Evolutionary conservation across 352 stramenopile species (phyloP), one percentile per base, ranked within the genome.

Genomic region (Pythium dissimile): DNA sequence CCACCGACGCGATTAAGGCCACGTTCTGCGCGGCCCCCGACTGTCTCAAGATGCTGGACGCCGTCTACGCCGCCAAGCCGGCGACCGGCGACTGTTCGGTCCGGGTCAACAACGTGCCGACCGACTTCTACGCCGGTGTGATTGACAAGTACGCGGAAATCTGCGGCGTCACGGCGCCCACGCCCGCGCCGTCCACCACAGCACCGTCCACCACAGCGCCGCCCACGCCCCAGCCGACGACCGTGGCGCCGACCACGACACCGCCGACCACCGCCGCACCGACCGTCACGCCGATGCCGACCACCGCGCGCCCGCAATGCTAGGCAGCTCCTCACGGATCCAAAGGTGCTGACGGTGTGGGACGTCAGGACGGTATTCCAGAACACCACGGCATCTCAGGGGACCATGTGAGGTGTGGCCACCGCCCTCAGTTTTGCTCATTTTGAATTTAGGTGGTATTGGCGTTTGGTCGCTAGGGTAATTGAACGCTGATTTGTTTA

Each of bases 51-150:
- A 47, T 57, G 35, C 38, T 57, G 2, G 27, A 35, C 5, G 23
- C n/a, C 18, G 26, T 35, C 1, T 5, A 47, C n/a, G 35, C n/a
- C 2, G 35, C 34, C 35, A 31, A 34, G 18, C 49, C 49, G 2
- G 49, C 23, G 16, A 39, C 13, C 2, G 54, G 54, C 26, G 54
- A 62, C 32, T 62, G 54, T 45, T 43, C 3, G 9, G 45, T 55
- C 34, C 13, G 10, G 21, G 31, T 49, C 21, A 28, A 8, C 12
- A 34, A 26, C 24, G 28, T 21, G n/a, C 28, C 47, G 10, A 23
- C 52, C 23, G 46, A 55, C 45, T 60, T 60, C 24, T 60, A 54
- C 53, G 53, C 31, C 13, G 49, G 27, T 16, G n/a, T 60, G 21
- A n/a, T 53, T 15, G 34, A 24, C 23, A 34, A 37, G n/a, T 48